A percentile compares a stretch with the other conserved stretches of the same genome.
Evolutionary conservation across 305 asterid genomes (phyloP).

Genomic region (Coffea humblotiana): DNA sequence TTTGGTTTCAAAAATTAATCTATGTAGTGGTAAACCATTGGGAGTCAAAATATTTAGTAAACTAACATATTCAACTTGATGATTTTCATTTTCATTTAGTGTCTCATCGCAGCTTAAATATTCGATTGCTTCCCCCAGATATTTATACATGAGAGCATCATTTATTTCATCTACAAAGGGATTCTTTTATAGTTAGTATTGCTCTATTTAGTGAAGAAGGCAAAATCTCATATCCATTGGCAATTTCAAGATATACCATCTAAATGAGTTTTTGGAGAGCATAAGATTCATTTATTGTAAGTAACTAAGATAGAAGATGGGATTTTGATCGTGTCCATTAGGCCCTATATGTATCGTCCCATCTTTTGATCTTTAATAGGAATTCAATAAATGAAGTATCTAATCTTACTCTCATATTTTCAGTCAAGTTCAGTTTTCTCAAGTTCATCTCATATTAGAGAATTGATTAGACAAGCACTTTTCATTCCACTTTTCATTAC

Average conservation of each 20-base stretch:
- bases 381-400: not conserved
- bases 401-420: conserved; percentile 2
- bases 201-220: not conserved
- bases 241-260: not conserved
- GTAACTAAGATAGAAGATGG: not conserved
- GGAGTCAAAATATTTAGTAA: not conserved
- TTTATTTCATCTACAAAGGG: conserved; percentile 17
- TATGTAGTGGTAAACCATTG: not conserved
- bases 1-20: too few relatives aligned
- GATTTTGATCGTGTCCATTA: not conserved
- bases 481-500: not conserved
- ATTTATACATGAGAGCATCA: not conserved
- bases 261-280: not conserved
- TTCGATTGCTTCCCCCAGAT: not conserved
- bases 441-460: not conserved
- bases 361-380: conserved; percentile 1
- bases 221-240: not conserved
- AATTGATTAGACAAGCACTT: conserved; percentile 1
- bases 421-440: not conserved
- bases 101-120: not conserved
- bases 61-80: conserved; percentile 3
- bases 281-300: not conserved
- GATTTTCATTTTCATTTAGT: not conserved
- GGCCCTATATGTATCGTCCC: not conserved
- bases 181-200: conserved; percentile 2